Evolutionary conservation across 495 filamentous ascomycete species (phyloP).

Genomic region (Cercophora sp.): DNA sequence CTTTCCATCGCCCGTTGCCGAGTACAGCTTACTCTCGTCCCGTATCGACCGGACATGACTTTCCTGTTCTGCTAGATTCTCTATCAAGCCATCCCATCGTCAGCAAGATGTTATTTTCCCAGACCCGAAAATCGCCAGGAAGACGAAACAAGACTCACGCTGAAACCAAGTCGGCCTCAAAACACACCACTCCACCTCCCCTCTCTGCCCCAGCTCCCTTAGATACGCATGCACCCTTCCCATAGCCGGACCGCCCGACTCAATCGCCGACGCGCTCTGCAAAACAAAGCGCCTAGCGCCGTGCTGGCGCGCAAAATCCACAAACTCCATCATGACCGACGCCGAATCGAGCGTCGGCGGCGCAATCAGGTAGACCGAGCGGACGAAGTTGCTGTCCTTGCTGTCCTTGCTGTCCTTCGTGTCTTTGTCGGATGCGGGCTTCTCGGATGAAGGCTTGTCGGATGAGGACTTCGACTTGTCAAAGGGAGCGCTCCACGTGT

Average conservation of each 20-base stretch:
- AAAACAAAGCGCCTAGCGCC: constrained; percentile 44
- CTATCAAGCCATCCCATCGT: constrained; percentile 7
- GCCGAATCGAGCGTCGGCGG: constrained; percentile 24
- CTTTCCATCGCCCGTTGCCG: constrained; percentile 40
- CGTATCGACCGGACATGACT: constrained; percentile 31
- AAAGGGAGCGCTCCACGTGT: constrained; percentile 37
- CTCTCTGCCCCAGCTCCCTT: constrained; percentile 32
- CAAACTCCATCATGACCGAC: constrained; percentile 32
- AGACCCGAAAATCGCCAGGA: background rate
- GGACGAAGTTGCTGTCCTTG: background rate
- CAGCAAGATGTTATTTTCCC: too few species aligned
- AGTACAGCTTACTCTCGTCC: constrained; percentile 42
- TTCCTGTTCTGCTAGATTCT: constrained; percentile 32
- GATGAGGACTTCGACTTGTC: too few species aligned
- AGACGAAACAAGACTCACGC: constrained; percentile 22
- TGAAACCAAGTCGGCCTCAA: constrained; percentile 46
- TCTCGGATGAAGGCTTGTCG: too few species aligned
- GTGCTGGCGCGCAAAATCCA: constrained; percentile 34
- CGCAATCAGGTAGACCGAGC: constrained; percentile 38
- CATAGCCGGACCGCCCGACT: constrained; percentile 34
- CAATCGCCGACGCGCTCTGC: constrained; percentile 34
- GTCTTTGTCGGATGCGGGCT: background rate
- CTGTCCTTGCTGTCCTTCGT: background rate
- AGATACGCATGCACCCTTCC: constrained; percentile 37
- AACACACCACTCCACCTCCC: constrained; percentile 41